phyloP scores from a whole-genome alignment of 768 basidiomycete genomes.

The Trichaptum fuscoviolaceum region DNA sequence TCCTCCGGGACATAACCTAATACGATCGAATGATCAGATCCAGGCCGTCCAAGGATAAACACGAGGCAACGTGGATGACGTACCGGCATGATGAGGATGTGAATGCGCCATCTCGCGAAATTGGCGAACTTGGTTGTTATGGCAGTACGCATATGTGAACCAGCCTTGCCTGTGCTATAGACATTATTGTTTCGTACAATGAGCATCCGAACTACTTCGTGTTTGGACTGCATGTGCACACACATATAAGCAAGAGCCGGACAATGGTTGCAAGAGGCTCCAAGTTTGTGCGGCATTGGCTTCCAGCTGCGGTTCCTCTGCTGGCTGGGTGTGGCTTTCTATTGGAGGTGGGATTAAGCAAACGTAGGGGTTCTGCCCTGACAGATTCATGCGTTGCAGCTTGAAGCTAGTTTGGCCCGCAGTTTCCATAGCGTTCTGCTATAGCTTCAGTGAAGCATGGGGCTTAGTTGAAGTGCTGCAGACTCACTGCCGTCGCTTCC shows the following conservation, averaged over 20 bases:
- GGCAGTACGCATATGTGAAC: slow-evolving; percentile 98
- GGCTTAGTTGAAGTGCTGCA: slow-evolving; percentile 18
- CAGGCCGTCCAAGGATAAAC: slow-evolving; percentile 21
- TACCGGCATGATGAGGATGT: slow-evolving; percentile 63
- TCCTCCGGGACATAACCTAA: slow-evolving; percentile 68
- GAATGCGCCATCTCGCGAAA: slow-evolving; percentile 78
- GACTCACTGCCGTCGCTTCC: slow-evolving; percentile 30
- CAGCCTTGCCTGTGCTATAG: slow-evolving; percentile 78
- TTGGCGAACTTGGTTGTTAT: slow-evolving; percentile 92
- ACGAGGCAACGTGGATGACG: slow-evolving; percentile 20
- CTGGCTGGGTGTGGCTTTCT: slow-evolving; percentile 33
- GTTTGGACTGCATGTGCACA: slow-evolving; percentile 24
- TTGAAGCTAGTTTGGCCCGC: slow-evolving; percentile 33
- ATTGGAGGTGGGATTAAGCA: slow-evolving; percentile 72
- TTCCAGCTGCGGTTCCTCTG: slow-evolving; percentile 55
- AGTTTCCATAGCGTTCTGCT: slow-evolving; percentile 4
- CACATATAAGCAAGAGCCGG: slow-evolving; percentile 83
- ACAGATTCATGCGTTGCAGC: slow-evolving; percentile 73
- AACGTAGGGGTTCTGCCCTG: slow-evolving; percentile 62
- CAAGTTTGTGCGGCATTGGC: slow-evolving; percentile 70
- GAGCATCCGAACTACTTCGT: not conserved
- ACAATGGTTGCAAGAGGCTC: slow-evolving; percentile 74
- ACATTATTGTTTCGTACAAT: slow-evolving; percentile 20
- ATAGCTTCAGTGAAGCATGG: slow-evolving; percentile 27
- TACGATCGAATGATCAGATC: slow-evolving; percentile 11